phyloP scores from a whole-genome alignment of 1,284 basidiomycete genomes.

The Puccinia novopanici region DNA sequence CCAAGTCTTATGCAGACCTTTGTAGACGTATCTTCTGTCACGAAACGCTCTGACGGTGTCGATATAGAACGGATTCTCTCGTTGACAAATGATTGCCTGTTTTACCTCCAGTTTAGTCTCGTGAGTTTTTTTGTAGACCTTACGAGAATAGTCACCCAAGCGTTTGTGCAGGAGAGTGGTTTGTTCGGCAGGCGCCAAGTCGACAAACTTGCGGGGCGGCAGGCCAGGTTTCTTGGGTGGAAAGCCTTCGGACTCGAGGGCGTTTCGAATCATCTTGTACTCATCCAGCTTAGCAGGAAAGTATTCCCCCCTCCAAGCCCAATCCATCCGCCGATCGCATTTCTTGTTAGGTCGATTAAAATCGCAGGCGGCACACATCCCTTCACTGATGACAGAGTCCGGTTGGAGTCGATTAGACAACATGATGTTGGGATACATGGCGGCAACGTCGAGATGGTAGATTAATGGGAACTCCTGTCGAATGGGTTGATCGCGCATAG shows the following conservation, averaged over 20 bases:
- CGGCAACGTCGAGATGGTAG: slow-evolving; percentile 98
- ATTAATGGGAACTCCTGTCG: slow-evolving; percentile 91
- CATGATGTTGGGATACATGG: slow-evolving; percentile 99
- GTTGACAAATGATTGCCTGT: slow-evolving; percentile 94
- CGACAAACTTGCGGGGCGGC: slow-evolving; percentile 77
- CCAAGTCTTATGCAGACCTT: slow-evolving; percentile 98
- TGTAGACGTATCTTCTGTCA: slow-evolving; percentile 98
- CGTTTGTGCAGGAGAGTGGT: slow-evolving; percentile 92
- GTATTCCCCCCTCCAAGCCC: slow-evolving; percentile 99
- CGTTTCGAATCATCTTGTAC: slow-evolving; percentile 98
- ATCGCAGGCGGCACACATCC: slow-evolving; percentile 96
- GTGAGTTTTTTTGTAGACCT: slow-evolving; percentile 99
- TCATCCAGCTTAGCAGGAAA: slow-evolving; percentile 98
- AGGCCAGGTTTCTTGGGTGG: slow-evolving; percentile 75
- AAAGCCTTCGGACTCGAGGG: slow-evolving; percentile 90
- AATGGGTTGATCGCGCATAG: slow-evolving; percentile 85
- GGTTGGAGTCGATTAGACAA: slow-evolving; percentile 98
- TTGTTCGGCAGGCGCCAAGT: slow-evolving; percentile 83
- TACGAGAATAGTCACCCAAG: slow-evolving; percentile 94
- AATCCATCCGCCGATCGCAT: slow-evolving; percentile 90
- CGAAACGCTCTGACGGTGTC: slow-evolving; percentile 96
- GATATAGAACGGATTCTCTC: slow-evolving; percentile 99
- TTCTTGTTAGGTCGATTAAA: slow-evolving; percentile 94
- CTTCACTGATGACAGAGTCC: slow-evolving; percentile 95
- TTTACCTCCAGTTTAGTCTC: slow-evolving; percentile 94